Conservation (phyloP, 345 rosid genomes). For the Gossypium rotundifolium region DNA sequence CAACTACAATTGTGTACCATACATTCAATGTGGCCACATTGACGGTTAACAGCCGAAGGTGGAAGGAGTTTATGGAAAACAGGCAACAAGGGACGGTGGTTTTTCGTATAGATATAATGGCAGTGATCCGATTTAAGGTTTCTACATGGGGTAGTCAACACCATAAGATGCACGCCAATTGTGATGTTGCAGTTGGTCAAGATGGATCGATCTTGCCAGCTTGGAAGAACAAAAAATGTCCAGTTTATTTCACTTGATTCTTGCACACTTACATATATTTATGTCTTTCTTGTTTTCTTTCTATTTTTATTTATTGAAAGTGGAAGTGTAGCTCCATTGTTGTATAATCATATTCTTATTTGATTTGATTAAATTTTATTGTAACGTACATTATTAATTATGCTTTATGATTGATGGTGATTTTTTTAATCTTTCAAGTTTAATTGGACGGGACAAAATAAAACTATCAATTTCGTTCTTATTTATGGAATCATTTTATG, state of each 20-base stretch:
- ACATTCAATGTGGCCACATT: conserved; percentile 57
- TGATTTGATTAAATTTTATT: neutral
- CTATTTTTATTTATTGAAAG: neutral
- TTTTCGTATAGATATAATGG: conserved; percentile 56
- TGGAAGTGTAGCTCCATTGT: neutral
- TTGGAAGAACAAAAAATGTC: conserved; percentile 52
- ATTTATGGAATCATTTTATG: no score
- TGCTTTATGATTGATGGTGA: neutral
- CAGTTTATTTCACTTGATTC: conserved; percentile 63
- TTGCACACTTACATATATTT: neutral
- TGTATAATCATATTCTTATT: neutral
- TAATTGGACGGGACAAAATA: neutral
- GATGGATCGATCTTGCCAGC: conserved; percentile 55
- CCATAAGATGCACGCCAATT: conserved; percentile 63
- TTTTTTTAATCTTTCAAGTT: neutral
- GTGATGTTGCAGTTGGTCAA: conserved; percentile 48
- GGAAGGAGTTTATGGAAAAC: conserved; percentile 55
- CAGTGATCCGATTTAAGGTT: conserved; percentile 59
- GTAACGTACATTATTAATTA: neutral
- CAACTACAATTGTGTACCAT: conserved; percentile 38
- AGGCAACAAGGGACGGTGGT: conserved; percentile 47
- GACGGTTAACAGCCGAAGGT: conserved; percentile 43
- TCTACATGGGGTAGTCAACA: conserved; percentile 53
- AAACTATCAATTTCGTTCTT: neutral
- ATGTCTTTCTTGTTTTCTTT: neutral